phyloP scores from a whole-genome alignment of 2,329 filamentous ascomycete genomes.

The Chaetomium olivaceum region DNA sequence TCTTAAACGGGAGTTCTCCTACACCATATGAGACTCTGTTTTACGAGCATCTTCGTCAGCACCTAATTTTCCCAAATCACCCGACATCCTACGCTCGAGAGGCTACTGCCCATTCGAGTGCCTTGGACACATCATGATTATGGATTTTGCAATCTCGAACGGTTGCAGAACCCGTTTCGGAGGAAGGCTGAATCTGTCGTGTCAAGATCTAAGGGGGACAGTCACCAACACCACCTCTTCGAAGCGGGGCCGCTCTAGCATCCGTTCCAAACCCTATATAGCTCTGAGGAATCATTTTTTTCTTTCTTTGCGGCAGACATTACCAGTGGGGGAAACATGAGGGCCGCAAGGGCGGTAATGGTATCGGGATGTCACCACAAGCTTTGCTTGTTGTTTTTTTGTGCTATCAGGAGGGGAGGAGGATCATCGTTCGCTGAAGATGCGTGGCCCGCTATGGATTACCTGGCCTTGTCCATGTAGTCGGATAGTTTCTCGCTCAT shows the following conservation, averaged over 20 bases:
- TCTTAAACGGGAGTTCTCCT: conserved; percentile 34
- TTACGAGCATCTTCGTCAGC: conserved; percentile 41
- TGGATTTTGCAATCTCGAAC: conserved; percentile 40
- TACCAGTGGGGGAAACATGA: conserved; percentile 6
- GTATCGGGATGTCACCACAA: conserved; percentile 14
- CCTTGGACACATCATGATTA: conserved; percentile 45
- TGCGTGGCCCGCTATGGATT: conserved; percentile 33
- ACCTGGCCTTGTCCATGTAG: conserved; percentile 35
- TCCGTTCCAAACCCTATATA: conserved; percentile 29
- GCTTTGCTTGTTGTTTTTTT: conserved; percentile 25
- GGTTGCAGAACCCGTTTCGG: conserved; percentile 27
- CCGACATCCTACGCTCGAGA: conserved; percentile 43
- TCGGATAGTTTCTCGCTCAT: conserved; percentile 33
- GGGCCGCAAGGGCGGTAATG: neutral
- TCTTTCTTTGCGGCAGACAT: conserved; percentile 16
- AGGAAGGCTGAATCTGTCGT: conserved; percentile 29
- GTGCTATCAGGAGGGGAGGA: conserved; percentile 21
- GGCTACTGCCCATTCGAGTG: conserved; percentile 42
- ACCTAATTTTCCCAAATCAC: conserved; percentile 41
- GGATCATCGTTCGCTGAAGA: conserved; percentile 25
- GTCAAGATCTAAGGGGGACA: conserved; percentile 34
- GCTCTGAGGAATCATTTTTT: conserved; percentile 30
- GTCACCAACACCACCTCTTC: conserved; percentile 28
- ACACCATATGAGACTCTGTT: conserved; percentile 39
- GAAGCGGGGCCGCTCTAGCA: conserved; percentile 23